Base-by-base conservation (phyloP, 2,329 filamentous ascomycete species). In the Alternaria novae-zelandiae region DNA sequence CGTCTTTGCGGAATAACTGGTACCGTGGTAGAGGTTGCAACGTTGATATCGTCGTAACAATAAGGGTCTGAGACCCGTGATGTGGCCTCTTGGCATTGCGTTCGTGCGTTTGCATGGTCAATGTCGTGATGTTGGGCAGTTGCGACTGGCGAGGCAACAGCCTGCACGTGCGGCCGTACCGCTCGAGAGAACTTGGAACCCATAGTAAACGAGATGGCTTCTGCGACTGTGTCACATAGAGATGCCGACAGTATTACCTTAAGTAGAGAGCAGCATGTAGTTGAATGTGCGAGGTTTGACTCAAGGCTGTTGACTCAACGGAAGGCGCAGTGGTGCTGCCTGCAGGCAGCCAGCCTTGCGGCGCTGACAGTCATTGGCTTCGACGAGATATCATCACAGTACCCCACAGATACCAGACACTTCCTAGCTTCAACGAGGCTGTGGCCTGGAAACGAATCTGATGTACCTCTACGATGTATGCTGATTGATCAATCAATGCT, bases 281-380 rank as follows among this genome's bases (percentile, higher is more conserved):
- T 57, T 28, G 26, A 9, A 43, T 25, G 47, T 21, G 21, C 46
- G 23, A 25, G n/a, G 25, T 59, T 71, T 73, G 72, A 74, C 56
- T 72, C 68, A 72, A 58, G 55, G 30, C 55, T 46, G 46, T 70
- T 73, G 73, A 72, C 62, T 73, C 67, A 73, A 70, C 64, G 21
- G 55, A 65, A 55, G 64, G 67, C 64, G 67, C 36, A 41, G 36
- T 65, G 67, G 43, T 53, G 72, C 54, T 76, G 73, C 73, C 71
- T 75, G 63, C 65, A 73, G 73, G 71, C 70, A 74, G 66, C 74
- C 71, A 74, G 66, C 74, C 71, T 72, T 57, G 64, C 30, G 57
- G 51, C 53, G 20, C 46, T 30, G 45, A 47, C 57, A 41, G 30
- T 63, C 60, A 73, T 75, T 74, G 72, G 73, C 59, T 54, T 23